Base-by-base conservation (phyloP, 108 stramenopile genomes). In the Skeletonema potamos region DNA sequence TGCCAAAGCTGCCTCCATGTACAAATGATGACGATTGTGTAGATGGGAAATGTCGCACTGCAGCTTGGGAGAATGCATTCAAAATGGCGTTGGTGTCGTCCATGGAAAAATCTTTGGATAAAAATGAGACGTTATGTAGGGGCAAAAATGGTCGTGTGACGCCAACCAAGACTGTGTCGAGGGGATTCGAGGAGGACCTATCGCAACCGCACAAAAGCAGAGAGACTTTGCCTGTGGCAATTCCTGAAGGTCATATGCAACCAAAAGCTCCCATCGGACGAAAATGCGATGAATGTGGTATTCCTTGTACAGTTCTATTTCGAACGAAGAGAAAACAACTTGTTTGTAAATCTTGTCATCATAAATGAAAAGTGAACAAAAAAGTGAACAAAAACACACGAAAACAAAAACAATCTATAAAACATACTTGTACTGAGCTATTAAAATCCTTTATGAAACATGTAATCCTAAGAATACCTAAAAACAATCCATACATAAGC, bases 21-120 rank as follows among this genome's bases (percentile, higher is more conserved):
- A 33, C 29, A 5, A 37, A 69, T 36, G 57, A 61, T 56, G 74
- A 72, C 20, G 33, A 37, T 30, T 72, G 74, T 24, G 43, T 60
- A 20, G 66, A 74, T 44, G 81, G 73, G 5, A 24, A 36, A 51
- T 90, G 89, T 51, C 61, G 81, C 34, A 88, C 87, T 12, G 48
- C 72, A 4, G 75, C 62, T 12, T 90, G 89, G 89, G 83, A 88
- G 58, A 62, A 56, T 58, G 84, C 82, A 4, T 88, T 90, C 63
- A 74, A 82, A 32, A 54, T 61, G 11, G 84, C 81, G 10, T 60
- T 90, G 66, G 63, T 68, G 6, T 60, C 75, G 1, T 85, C 86
- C 8, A 73, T 79, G 20, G 29, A 82, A 29, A 39, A 43, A 12
- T 64, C 64, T 10, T 59, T 62, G 26, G 3, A 17, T 26, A 65